A percentile compares a stretch with the other conserved stretches of the same genome.
phyloP scores from a whole-genome alignment of 176 grass and related monocot species.

The Rhynchospora tenuis region DNA sequence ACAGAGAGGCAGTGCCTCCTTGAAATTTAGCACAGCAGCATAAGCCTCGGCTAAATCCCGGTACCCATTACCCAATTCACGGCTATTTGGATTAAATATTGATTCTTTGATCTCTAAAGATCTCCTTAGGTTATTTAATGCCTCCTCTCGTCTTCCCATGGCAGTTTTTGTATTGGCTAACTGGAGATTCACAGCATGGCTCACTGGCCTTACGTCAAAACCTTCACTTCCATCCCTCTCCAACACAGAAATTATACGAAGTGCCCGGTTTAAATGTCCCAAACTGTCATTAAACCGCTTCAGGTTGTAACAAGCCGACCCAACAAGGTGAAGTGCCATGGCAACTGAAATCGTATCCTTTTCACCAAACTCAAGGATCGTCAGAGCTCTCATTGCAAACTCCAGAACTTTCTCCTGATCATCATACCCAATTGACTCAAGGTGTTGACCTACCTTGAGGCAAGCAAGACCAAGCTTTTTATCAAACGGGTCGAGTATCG shows the following conservation, averaged over 20 bases:
- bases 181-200: slow-evolving; percentile 63
- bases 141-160: slow-evolving; percentile 81
- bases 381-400: slow-evolving; percentile 54
- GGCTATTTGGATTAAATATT: slow-evolving; percentile 66
- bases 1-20: slow-evolving; percentile 70
- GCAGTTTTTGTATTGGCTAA: slow-evolving; percentile 83
- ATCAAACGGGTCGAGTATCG: slow-evolving; percentile 42
- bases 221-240: slow-evolving; percentile 11
- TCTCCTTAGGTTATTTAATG: slow-evolving; percentile 57
- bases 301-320: slow-evolving; percentile 65
- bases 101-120: slow-evolving; percentile 76
- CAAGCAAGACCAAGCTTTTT: slow-evolving; percentile 76
- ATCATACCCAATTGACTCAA: slow-evolving; percentile 44
- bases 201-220: slow-evolving; percentile 79
- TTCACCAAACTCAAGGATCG: slow-evolving; percentile 47
- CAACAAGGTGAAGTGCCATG: slow-evolving; percentile 87
- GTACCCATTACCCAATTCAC: slow-evolving; percentile 57
- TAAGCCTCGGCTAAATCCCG: slow-evolving; percentile 72
- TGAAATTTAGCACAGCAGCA: slow-evolving; percentile 75
- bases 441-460: slow-evolving; percentile 93
- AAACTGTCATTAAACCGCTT: slow-evolving; percentile 86
- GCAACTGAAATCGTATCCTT: slow-evolving; percentile 63
- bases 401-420: slow-evolving; percentile 47
- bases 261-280: slow-evolving; percentile 60
- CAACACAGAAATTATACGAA: slow-evolving; percentile 33